phyloP scores from a whole-genome alignment of 2,329 filamentous ascomycete species.

The Colletotrichum eremochloae region DNA sequence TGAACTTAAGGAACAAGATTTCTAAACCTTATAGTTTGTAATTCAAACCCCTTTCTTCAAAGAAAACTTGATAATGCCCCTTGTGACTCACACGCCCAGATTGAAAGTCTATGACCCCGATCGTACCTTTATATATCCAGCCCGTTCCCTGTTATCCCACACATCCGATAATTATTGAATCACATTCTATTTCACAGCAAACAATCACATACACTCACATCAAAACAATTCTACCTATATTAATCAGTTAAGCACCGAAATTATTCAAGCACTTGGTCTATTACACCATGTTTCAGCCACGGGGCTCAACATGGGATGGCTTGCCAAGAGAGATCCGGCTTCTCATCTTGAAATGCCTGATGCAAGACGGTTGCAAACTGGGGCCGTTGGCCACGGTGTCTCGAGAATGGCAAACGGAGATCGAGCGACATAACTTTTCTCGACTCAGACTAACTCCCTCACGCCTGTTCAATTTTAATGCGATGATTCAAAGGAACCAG shows the following conservation, averaged over 20 bases:
- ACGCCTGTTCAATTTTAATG: conserved; percentile 47
- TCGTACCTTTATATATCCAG: background rate
- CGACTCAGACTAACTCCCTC: conserved; percentile 49
- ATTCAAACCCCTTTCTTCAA: background rate
- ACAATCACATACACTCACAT: background rate
- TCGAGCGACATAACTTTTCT: conserved; percentile 50
- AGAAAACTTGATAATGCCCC: background rate
- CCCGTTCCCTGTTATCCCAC: background rate
- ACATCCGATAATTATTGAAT: background rate
- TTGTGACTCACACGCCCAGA: background rate
- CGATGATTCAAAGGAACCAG: conserved; percentile 49
- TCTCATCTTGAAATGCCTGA: conserved; percentile 44
- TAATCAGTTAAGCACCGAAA: background rate
- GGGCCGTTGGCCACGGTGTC: conserved; percentile 48
- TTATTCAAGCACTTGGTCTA: background rate
- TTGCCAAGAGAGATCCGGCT: conserved; percentile 46
- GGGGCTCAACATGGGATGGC: conserved; percentile 38
- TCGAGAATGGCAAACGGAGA: conserved; percentile 48
- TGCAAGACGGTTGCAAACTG: conserved; percentile 45
- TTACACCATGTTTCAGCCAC: background rate
- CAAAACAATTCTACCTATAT: background rate
- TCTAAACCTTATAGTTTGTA: too few relatives aligned
- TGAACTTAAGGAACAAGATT: too few relatives aligned
- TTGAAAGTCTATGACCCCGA: background rate
- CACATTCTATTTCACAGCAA: background rate